phyloP scores from a whole-genome alignment of 2,329 filamentous ascomycete genomes.

The Plenodomus lindquistii region DNA sequence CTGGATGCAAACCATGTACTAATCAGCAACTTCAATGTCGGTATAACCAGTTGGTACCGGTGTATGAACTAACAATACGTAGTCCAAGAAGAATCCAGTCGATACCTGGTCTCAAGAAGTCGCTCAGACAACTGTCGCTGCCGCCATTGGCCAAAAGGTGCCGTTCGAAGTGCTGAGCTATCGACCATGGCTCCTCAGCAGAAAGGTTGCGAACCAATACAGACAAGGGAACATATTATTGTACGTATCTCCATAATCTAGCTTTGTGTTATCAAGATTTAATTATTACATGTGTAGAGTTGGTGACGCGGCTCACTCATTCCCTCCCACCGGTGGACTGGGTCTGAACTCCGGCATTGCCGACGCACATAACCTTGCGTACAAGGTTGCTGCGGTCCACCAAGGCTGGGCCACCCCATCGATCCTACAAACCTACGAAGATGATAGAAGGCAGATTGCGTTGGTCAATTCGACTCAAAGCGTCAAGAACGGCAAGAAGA shows the following conservation, averaged over 20 bases:
- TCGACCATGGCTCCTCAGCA: slow-evolving; percentile 1
- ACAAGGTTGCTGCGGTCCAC: slow-evolving; percentile 43
- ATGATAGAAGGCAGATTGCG: slow-evolving; percentile 40
- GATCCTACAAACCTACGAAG: slow-evolving; percentile 35
- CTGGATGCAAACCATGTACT: background rate
- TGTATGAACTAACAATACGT: too few species aligned
- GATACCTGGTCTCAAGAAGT: too few species aligned
- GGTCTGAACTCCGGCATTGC: slow-evolving; percentile 39
- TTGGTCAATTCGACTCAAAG: slow-evolving; percentile 13
- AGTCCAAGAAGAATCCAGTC: too few species aligned
- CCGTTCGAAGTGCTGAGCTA: too few species aligned
- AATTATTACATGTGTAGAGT: too few species aligned
- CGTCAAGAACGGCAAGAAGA: slow-evolving; percentile 10
- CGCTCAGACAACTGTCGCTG: too few species aligned
- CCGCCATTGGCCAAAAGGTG: too few species aligned
- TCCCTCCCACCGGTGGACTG: slow-evolving; percentile 29
- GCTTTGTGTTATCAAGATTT: too few species aligned
- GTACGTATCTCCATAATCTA: too few species aligned
- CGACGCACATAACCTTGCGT: slow-evolving; percentile 46
- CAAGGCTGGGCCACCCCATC: slow-evolving; percentile 25
- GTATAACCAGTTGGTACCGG: too few species aligned
- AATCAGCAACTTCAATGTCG: background rate
- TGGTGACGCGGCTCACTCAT: slow-evolving; percentile 26
- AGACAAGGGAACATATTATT: slow-evolving; percentile 1
- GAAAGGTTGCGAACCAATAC: background rate